These are phyloP conservation scores for Chrysanthemum lavandulifolium DNA, from an alignment of 129 eudicot species.

Conservation along the genomic window DNA sequence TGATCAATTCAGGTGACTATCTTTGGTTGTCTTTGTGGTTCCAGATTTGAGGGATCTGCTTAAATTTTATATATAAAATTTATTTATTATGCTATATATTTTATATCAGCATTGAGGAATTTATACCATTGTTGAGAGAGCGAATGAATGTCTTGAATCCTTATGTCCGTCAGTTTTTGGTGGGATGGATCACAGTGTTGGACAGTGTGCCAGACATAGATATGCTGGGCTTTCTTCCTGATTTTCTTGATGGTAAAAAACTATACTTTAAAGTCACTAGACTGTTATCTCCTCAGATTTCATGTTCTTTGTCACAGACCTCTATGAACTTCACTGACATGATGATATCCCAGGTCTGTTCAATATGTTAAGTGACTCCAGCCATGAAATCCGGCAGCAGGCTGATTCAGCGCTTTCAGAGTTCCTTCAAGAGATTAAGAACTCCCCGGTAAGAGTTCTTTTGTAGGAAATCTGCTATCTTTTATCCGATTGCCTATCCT, in stretches of 20 bases:
- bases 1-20: constrained; percentile 83
- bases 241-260: constrained; percentile 92
- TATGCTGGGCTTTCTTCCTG: constrained; percentile 98
- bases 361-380: constrained; percentile 95
- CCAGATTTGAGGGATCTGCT: constrained; percentile 6
- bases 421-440: constrained; percentile 97
- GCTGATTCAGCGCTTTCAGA: constrained; percentile 98
- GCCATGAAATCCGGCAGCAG: constrained; percentile 96
- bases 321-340: constrained; percentile 25
- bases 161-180: constrained; percentile 95
- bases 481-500: constrained; percentile 13
- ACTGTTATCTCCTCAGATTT: constrained; percentile 1
- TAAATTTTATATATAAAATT: background rate
- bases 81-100: constrained; percentile 6
- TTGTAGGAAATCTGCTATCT: constrained; percentile 19
- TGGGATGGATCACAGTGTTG: constrained; percentile 95
- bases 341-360: constrained; percentile 67
- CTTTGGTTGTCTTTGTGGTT: constrained; percentile 17
- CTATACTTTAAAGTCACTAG: constrained; percentile 17
- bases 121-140: constrained; percentile 94
- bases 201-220: constrained; percentile 98
- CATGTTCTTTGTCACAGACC: constrained; percentile 11
- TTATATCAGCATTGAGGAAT: constrained; percentile 87
- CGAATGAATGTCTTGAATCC: constrained; percentile 97
- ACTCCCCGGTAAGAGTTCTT: constrained; percentile 75